Base-by-base conservation (phyloP, 148 eudicot genomes). In the Silene latifolia region DNA sequence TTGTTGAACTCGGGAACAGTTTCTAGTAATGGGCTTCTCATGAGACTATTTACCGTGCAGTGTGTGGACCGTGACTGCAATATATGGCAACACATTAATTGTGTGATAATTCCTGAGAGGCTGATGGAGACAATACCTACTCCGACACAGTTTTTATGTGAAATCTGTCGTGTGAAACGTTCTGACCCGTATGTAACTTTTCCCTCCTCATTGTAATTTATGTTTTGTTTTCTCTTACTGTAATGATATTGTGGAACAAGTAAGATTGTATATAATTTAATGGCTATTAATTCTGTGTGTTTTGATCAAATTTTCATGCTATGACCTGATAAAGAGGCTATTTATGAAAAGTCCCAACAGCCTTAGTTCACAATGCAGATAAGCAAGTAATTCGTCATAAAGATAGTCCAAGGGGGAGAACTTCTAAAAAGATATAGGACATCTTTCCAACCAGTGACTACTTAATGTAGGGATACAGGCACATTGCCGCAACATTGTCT, bases 151-250 rank as follows among this genome's bases (percentile, higher is more conserved):
- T 80, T 78, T 66, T 83, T 90, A 72, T 90, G 98, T 80, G 97
- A 91, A 81, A 74, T 85, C 14, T 94, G 98, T 79, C 85, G 98
- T 79, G 75, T 91, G 72, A 84, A 74, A 82, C 90, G 97, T 15
- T 91, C 98, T 82, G 98, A 94, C 64, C 98, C 98, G 98, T 94
- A 88, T 82, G 98, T 88, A 67, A 76, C 18, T 15, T 74, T 57
- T 62, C 42, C 39, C 62, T 1, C 29, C 61, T 51, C 58, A 11
- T 76, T n/a, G 66, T 25, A 62, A 29, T 77, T 59, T 17, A 54
- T 51, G 23, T 54, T 70, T 53, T 19, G 15, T 24, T 70, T 15
- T 7, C 20, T 51, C 19, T 2, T 67, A 44, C 54, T 25, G 24
- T 53, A 12, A 25, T 48, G 42, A 5, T 20, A 67, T 53, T 70